phyloP scores from a whole-genome alignment of 2,329 filamentous ascomycete species.

The Colletotrichum musae region DNA sequence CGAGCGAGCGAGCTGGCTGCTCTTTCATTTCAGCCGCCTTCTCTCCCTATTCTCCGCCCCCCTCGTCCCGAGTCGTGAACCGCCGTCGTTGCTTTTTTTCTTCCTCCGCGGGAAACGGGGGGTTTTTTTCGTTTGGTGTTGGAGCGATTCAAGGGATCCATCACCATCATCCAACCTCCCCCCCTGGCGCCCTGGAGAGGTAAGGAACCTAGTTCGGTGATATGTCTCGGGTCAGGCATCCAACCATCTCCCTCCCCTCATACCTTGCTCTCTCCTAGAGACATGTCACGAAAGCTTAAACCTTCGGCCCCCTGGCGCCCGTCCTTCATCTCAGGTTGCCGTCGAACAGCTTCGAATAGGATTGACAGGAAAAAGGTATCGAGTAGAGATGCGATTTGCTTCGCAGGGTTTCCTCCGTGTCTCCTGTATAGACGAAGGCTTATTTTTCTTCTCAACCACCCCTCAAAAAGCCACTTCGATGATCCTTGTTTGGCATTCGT shows the following conservation, averaged over 20 bases:
- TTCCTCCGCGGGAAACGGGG: no score
- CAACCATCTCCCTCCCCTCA: no score
- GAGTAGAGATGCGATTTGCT: neutral
- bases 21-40: neutral
- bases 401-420: neutral
- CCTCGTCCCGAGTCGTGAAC: neutral
- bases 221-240: no score
- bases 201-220: no score
- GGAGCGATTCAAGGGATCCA: no score
- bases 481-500: neutral
- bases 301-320: neutral
- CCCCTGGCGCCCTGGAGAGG: no score
- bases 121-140: no score
- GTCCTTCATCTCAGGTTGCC: no score
- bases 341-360: no score
- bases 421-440: neutral
- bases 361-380: neutral
- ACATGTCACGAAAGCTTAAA: neutral
- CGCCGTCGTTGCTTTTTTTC: no score
- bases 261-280: no score
- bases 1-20: neutral
- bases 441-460: neutral
- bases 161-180: no score
- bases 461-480: neutral
- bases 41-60: neutral